Base-by-base conservation (phyloP, 2,329 filamentous ascomycete genomes). In the Neofusicoccum ribis region DNA sequence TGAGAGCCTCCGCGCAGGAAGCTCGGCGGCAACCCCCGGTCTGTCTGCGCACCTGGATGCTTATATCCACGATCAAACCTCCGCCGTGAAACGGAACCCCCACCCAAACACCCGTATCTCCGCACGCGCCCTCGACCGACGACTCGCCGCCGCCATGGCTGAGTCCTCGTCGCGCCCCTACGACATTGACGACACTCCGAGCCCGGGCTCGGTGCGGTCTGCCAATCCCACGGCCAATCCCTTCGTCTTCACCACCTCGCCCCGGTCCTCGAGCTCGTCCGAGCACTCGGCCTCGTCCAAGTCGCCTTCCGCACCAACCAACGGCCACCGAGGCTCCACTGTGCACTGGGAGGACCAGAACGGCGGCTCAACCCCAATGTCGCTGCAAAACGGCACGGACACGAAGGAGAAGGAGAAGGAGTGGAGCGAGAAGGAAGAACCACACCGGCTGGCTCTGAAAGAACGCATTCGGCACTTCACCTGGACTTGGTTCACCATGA, bases 401-500 rank as follows among this genome's bases (percentile, higher is more conserved):
- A 17, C 20, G 15, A 60, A 47, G 15, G 52, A n/a, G 12, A 14
- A 58, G 37, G 56, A 59, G 14, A 44, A 46, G 1, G 47, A 44
- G 5, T n/a, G 15, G 46, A 36, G 14, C 15, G 60, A 63, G 34
- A 46, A 46, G 41, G 61, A 56, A 5, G 43, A 37, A 4, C 41
- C 41, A 5, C 50, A 39, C n/a, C 65, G 54, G 14, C 72, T 85
- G 20, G 72, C 76, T 50, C 86, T 84, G 78, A 82, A 79, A 67
- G 79, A 86, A 68, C 78, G 86, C n/a, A 82, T 88, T 50, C 77
- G 83, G 59, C 86, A 89, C 76, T 84, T 88, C 68, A 88, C 87
- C 0, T 94, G 91, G 91, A 92, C 90, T 0, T 94, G 88, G 83
- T 94, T 93, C 71, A 91, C 90, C 15, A 80, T 88, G 76, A 88